Evolutionary conservation across 2,329 filamentous ascomycete species (phyloP), one percentile per base, ranked within the genome.

Genomic region (Colletotrichum lindemuthianum): DNA sequence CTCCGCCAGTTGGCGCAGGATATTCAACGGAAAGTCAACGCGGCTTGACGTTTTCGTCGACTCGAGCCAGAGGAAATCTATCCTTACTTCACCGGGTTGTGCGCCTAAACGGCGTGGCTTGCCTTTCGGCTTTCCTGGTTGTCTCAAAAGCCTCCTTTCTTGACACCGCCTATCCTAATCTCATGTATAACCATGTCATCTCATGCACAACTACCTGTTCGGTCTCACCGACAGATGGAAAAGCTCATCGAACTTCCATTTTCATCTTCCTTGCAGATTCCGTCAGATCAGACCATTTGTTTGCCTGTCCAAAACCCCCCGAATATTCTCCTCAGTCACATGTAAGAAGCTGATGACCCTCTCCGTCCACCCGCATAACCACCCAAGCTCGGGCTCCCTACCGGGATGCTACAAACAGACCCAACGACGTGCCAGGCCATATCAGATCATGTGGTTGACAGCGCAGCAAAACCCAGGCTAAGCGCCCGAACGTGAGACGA

Each of bases 401-500:
- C 13, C n/a, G 43, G 32, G 40, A 33, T n/a, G 33, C 34, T 16
- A 24, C 24, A 24, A 24, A 24, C 24, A 24, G 24, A 24, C 24
- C 24, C 24, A 24, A 39, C 10, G 33, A 33, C 16, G 15, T 45
- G 57, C 41, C 57, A 59, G 45, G 57, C 34, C 48, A 53, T 59
- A 13, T 39, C 48, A 53, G 52, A 13, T 39, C 41, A 53, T 45
- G 47, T 39, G 47, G n/a, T 40, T 59, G 32, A 33, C 48, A 59
- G 24, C 45, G 57, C 57, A 53, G 49, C 12, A 51, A n/a, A 16
- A 16, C 45, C 12, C 44, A 5, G 39, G 16, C n/a, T 39, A 47
- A 47, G 55, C 57, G 57, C 48, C 33, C 49, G 49, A 48, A 53
- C 57, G 33, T 40, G 55, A 49, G 57, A 39, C 40, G 33, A 8